Base-by-base conservation (phyloP, 345 rosid species). In the Reutealis trisperma region DNA sequence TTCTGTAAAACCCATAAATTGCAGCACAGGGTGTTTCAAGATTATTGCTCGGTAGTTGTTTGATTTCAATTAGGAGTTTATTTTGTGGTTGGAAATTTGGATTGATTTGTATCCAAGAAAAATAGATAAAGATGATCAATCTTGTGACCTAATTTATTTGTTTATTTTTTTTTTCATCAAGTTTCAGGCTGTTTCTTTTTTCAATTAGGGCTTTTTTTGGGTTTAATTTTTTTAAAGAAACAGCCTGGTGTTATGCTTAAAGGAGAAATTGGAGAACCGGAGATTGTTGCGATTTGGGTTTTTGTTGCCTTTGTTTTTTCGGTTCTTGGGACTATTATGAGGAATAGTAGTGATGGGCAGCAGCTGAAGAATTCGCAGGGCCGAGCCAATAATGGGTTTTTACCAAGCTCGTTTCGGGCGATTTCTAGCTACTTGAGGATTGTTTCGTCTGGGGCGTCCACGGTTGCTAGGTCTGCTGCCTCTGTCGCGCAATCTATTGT, bases 371-470 rank as follows among this genome's bases (percentile, higher is more conserved):
- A 54, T 71, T 55, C 37, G 65, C 83, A 45, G 44, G 76, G 79
- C 15, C 25, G 79, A 63, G 76, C 41, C 18, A 73, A 61, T 24
- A 71, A 68, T 34, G 84, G 93, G 76, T 88, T 96, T 21, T 84
- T 91, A 41, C 89, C 90, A 62, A 93, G 87, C 78, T 92, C 98
- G 18, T 90, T 91, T 75, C 93, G 98, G 24, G 86, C 93, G 34
- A 74, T 95, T 63, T 91, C 98, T 14, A 89, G 94, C 83, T 95
- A 88, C 81, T 67, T 90, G 79, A 86, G 83, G 81, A 90, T 92
- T 34, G 88, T 95, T 76, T 93, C 99, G 1, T 90, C 98, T 0
- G 99, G 99, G 62, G 97, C 99, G 15, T 93, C 99, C 30, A 89
- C 92, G 0, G 96, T 92, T 25, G 97, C 97, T 8, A 84, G 90